Conservation (phyloP, 2,329 filamentous ascomycete species). For the Aspergillus awamori region DNA sequence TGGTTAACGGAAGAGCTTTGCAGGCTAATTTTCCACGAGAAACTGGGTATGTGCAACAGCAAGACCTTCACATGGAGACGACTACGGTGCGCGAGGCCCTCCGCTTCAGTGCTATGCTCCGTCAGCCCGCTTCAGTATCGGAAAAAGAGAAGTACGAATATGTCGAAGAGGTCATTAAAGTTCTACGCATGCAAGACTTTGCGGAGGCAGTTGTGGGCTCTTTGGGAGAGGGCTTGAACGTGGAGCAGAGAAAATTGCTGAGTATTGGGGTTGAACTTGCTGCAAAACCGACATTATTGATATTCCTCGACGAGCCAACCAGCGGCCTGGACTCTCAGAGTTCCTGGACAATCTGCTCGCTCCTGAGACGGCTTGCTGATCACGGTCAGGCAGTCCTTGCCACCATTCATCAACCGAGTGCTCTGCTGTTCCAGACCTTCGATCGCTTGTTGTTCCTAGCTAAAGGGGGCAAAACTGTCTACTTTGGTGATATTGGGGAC, state of each 20-base stretch:
- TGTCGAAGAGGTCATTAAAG: slow-evolving; percentile 83
- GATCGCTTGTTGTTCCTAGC: slow-evolving; percentile 65
- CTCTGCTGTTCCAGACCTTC: slow-evolving; percentile 86
- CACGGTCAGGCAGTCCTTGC: slow-evolving; percentile 86
- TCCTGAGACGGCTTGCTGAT: slow-evolving; percentile 84
- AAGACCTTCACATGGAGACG: slow-evolving; percentile 83
- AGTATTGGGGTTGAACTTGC: slow-evolving; percentile 93
- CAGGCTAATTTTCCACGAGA: slow-evolving; percentile 52
- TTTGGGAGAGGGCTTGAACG: slow-evolving; percentile 72
- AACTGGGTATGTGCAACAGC: slow-evolving; percentile 70
- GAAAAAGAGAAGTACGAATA: slow-evolving; percentile 77
- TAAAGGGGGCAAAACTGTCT: slow-evolving; percentile 66
- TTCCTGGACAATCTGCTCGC: slow-evolving; percentile 82
- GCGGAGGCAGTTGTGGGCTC: slow-evolving; percentile 86
- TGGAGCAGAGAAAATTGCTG: slow-evolving; percentile 69
- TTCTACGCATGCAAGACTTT: slow-evolving; percentile 85
- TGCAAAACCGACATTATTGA: slow-evolving; percentile 80
- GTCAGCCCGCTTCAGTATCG: slow-evolving; percentile 73
- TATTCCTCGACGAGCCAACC: slow-evolving; percentile 92
- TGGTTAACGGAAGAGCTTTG: slow-evolving; percentile 71
- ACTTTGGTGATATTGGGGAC: slow-evolving; percentile 67
- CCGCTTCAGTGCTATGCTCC: slow-evolving; percentile 79
- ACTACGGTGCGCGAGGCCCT: slow-evolving; percentile 86
- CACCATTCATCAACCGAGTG: slow-evolving; percentile 91
- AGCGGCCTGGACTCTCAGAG: slow-evolving; percentile 86